These are phyloP conservation scores for Amphichorda felina DNA, from an alignment of 2,329 filamentous ascomycete genomes.

Conservation along the genomic window DNA sequence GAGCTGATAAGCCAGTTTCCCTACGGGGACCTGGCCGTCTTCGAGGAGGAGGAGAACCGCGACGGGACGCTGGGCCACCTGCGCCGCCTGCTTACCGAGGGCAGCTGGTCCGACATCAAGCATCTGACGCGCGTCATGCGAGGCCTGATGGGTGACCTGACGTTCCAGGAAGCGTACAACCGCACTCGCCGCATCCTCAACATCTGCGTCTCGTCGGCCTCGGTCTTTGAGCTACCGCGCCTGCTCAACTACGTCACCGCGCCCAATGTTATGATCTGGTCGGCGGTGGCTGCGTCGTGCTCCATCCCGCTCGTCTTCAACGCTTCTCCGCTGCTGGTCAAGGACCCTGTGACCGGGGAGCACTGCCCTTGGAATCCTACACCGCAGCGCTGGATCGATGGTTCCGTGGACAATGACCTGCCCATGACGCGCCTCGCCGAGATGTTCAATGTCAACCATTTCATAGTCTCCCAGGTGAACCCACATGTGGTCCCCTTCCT, in stretches of 20 bases:
- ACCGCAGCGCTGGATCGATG: slow-evolving; percentile 82
- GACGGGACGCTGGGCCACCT: slow-evolving; percentile 59
- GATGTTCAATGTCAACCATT: slow-evolving; percentile 98
- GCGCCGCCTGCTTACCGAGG: slow-evolving; percentile 65
- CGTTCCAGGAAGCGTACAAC: slow-evolving; percentile 92
- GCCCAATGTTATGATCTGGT: slow-evolving; percentile 93
- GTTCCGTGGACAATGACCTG: slow-evolving; percentile 87
- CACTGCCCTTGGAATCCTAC: slow-evolving; percentile 77
- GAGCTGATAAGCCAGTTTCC: slow-evolving; percentile 58
- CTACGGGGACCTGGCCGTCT: slow-evolving; percentile 70
- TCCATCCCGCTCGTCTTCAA: slow-evolving; percentile 83
- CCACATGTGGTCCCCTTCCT: slow-evolving; percentile 87
- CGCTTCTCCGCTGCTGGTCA: slow-evolving; percentile 66
- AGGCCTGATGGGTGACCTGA: slow-evolving; percentile 71
- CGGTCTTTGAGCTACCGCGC: slow-evolving; percentile 74
- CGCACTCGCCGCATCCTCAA: slow-evolving; percentile 87
- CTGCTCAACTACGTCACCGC: slow-evolving; percentile 89
- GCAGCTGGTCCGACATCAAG: slow-evolving; percentile 74
- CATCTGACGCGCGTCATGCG: slow-evolving; percentile 76
- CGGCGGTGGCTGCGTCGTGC: slow-evolving; percentile 89
- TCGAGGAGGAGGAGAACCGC: slow-evolving; percentile 47
- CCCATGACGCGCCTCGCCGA: slow-evolving; percentile 83
- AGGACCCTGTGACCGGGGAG: slow-evolving; percentile 69
- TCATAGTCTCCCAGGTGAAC: slow-evolving; percentile 95
- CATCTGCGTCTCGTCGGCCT: slow-evolving; percentile 83